Percentiles rank a stretch among this genome's conserved stretches.
Evolutionary conservation across 2,329 filamentous ascomycete genomes (phyloP).

Genomic region (Aspergillus amoenus): DNA sequence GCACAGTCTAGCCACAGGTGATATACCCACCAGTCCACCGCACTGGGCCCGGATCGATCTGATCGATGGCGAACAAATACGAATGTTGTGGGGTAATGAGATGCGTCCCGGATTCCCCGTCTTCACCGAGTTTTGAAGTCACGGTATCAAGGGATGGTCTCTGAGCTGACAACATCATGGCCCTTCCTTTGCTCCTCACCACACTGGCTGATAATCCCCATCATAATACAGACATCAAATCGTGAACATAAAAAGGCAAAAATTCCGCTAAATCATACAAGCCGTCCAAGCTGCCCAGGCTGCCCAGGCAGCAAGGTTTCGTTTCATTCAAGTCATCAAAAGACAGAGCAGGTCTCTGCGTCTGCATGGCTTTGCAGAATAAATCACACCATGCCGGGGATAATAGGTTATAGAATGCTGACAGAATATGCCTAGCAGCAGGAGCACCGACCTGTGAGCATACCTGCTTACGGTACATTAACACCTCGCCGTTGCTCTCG

Average conservation of each 20-base stretch:
- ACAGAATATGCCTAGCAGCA: neutral
- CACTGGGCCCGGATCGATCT: neutral
- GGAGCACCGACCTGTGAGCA: neutral
- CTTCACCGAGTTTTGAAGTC: conserved; percentile 4
- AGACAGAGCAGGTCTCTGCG: neutral
- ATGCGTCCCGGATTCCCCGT: conserved; percentile 5
- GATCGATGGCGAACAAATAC: neutral
- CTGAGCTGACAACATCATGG: neutral
- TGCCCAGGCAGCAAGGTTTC: neutral
- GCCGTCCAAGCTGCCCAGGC: neutral
- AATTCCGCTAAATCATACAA: conserved; percentile 1
- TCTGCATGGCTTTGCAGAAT: neutral
- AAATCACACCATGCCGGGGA: neutral
- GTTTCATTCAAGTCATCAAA: neutral
- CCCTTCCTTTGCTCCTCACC: neutral
- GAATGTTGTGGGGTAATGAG: conserved; percentile 7
- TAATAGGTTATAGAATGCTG: neutral
- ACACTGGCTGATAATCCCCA: neutral
- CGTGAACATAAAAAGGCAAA: neutral
- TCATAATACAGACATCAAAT: conserved; percentile 9
- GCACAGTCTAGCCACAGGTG: neutral
- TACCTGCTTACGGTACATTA: conserved; percentile 27
- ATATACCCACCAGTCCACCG: neutral
- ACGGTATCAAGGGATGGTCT: neutral
- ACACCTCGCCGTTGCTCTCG: conserved; percentile 34